Percentiles rank a stretch among this genome's conserved stretches.
phyloP scores from a whole-genome alignment of 2,329 filamentous ascomycete species.

The Atkinsonella hypoxylon region DNA sequence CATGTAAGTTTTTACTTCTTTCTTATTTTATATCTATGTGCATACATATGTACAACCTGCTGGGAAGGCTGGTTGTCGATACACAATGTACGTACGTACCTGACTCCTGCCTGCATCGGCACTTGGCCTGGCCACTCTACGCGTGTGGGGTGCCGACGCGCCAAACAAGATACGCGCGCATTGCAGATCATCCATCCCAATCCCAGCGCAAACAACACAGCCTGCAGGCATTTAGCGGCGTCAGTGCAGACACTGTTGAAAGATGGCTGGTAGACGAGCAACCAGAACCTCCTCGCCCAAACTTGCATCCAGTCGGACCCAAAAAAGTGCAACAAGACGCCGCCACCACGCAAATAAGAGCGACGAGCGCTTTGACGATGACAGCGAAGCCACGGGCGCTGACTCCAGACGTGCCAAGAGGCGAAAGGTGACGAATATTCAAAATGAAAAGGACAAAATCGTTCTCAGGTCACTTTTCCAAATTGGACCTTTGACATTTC shows the following conservation, averaged over 20 bases:
- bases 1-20: too few species aligned
- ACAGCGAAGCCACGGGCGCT: background rate
- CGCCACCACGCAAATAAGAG: background rate
- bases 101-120: background rate
- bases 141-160: constrained; percentile 2
- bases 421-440: constrained; percentile 4
- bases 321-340: background rate
- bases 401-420: constrained; percentile 4
- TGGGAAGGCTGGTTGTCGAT: background rate
- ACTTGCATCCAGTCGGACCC: background rate
- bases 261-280: constrained; percentile 4
- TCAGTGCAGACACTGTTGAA: background rate
- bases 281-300: background rate
- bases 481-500: background rate
- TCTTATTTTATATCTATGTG: too few species aligned
- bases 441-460: background rate
- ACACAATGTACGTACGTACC: background rate
- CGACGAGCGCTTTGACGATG: constrained; percentile 1
- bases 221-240: background rate
- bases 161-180: background rate
- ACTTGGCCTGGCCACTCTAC: constrained; percentile 1
- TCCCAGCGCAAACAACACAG: background rate
- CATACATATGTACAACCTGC: too few species aligned
- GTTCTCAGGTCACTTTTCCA: constrained; percentile 7
- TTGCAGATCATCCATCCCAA: background rate